Percentiles rank a stretch among this genome's conserved stretches.
Conservation (phyloP, 441 rosid genomes). For the Aleurites moluccanus region DNA sequence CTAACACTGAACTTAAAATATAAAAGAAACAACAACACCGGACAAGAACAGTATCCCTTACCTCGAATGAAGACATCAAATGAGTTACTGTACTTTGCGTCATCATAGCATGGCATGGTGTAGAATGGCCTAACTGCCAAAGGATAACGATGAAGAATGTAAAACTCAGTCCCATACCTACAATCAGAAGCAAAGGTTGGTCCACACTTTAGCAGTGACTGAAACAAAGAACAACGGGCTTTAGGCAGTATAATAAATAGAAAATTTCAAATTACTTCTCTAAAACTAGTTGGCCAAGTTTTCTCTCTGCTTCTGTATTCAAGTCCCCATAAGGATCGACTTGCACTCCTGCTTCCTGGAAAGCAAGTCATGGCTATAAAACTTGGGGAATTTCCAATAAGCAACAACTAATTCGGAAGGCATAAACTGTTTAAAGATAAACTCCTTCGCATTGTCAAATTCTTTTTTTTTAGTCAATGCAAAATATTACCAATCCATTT, state of each 20-base stretch:
- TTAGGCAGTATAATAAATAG: neutral
- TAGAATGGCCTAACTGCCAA: conserved; percentile 84
- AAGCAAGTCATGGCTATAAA: conserved; percentile 16
- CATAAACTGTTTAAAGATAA: neutral
- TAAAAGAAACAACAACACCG: neutral
- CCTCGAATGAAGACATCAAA: conserved; percentile 97
- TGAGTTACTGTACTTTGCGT: conserved; percentile 78
- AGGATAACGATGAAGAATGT: conserved; percentile 81
- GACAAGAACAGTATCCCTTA: conserved; percentile 12
- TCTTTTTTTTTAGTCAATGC: neutral
- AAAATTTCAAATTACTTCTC: conserved; percentile 54
- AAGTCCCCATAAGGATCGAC: conserved; percentile 88
- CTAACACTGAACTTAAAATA: neutral
- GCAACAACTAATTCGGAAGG: neutral
- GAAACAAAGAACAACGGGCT: neutral
- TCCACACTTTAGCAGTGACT: neutral
- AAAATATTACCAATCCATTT: neutral
- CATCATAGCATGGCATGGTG: conserved; percentile 86
- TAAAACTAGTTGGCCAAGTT: conserved; percentile 79
- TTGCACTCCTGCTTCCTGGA: conserved; percentile 80
- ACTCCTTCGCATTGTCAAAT: neutral
- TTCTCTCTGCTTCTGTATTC: conserved; percentile 80
- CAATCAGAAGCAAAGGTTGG: conserved; percentile 19
- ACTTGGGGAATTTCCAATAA: conserved; percentile 18
- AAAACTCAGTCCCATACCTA: conserved; percentile 86